Evolutionary conservation across 2,329 filamentous ascomycete genomes (phyloP), one percentile per base, ranked within the genome.

Genomic region (Ascochyta viciae-villosae): DNA sequence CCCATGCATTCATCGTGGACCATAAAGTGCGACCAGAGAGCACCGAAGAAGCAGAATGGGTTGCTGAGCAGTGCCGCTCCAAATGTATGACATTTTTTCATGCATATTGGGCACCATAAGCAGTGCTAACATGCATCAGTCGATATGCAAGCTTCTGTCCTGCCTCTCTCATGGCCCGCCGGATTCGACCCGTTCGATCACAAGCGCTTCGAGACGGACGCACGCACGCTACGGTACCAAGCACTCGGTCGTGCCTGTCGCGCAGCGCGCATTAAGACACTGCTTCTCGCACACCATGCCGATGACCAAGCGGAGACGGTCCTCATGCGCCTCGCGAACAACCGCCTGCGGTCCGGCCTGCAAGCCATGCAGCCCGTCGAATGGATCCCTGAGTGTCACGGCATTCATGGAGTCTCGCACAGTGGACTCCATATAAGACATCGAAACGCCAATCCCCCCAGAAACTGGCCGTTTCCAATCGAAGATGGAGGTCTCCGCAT

Each of bases 261-360:
- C 15, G 72, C 77, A 1, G 64, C 78, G 6, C 71, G 77, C 0
- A 84, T 90, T 4, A 76, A 75, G 4, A 84, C 85, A 19, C 73
- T 98, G 1, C 83, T 97, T 35, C 79, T 96, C 26, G 95, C 89
- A 4, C 95, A 99, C 71, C 95, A 99, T 72, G 81, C 84, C 59
- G 93, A 97, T 68, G 95, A 99, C 68, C 91, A 95, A 70, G 89
- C 92, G 52, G 95, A 99, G 77, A 97, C 93, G 0, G 82, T 96
- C 4, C 77, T 98, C 44, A 90, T 92, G 87, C 85, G 95, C 38
- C 75, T 98, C 33, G 76, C 88, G 8, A 80, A 81, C 3, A 87
- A 88, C 0, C 89, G 91, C 66, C 79, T 84, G 2, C 84, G 85
- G n/a, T 79, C 83, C n/a, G 92, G 91, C 0, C 78, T 96, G 27